These are phyloP conservation scores for Paecilomyces sp. DNA, from an alignment of 2,329 filamentous ascomycete species.

Conservation along the genomic window DNA sequence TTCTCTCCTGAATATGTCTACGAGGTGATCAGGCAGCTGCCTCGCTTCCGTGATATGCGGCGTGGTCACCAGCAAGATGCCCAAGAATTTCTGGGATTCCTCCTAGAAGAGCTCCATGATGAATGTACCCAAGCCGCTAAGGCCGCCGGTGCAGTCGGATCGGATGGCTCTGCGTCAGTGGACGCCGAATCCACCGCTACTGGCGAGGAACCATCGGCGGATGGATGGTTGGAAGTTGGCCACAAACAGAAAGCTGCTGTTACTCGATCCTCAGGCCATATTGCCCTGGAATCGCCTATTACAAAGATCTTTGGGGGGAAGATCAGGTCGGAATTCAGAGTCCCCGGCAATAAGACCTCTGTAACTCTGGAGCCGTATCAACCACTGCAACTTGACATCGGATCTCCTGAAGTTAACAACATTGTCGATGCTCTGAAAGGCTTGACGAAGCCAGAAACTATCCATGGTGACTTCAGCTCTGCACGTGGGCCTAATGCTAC, in stretches of 20 bases:
- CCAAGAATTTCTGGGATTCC: conserved; percentile 90
- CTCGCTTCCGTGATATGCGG: conserved; percentile 89
- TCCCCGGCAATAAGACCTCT: conserved; percentile 80
- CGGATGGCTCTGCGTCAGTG: conserved; percentile 39
- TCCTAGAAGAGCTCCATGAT: conserved; percentile 87
- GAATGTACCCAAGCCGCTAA: conserved; percentile 78
- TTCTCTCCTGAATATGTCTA: conserved; percentile 95
- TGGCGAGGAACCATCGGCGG: conserved; percentile 36
- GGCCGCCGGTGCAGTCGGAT: conserved; percentile 35
- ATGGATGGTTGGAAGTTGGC: conserved; percentile 92
- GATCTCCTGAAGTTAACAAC: conserved; percentile 75
- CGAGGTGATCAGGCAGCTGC: conserved; percentile 77
- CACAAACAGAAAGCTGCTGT: conserved; percentile 81
- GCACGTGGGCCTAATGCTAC: conserved; percentile 67
- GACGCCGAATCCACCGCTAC: conserved; percentile 31
- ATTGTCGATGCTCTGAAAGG: conserved; percentile 86
- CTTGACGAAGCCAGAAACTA: conserved; percentile 72
- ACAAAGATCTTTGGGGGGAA: conserved; percentile 93
- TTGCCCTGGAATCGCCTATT: conserved; percentile 69
- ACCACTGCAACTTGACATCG: conserved; percentile 90
- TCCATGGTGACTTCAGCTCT: conserved; percentile 79
- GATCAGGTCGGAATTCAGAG: conserved; percentile 78
- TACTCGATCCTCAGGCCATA: conserved; percentile 75
- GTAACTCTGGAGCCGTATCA: conserved; percentile 92
- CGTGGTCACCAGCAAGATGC: conserved; percentile 96